A percentile compares a stretch with the other conserved stretches of the same genome.
Conservation (phyloP, 148 eudicot species). For the Camellia japonica region DNA sequence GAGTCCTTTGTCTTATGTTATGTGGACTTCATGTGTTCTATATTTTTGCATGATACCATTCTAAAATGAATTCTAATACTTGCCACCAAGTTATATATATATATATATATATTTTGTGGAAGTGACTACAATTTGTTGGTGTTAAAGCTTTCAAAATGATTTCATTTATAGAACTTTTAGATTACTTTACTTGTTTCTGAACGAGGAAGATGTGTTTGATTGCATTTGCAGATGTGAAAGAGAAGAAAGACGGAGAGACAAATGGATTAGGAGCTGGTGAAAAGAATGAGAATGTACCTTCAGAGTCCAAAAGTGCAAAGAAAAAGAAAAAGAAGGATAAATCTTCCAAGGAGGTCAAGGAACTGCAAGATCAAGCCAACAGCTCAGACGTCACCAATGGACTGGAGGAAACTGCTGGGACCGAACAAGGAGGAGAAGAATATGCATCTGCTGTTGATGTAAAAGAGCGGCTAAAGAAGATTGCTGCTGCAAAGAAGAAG, state of each 20-base stretch:
- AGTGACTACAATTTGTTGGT: too few relatives aligned
- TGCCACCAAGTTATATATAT: neutral
- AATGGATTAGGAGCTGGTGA: constrained; percentile 38
- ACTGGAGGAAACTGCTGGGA: constrained; percentile 27
- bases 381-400: constrained; percentile 27
- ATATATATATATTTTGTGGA: too few relatives aligned
- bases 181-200: too few relatives aligned
- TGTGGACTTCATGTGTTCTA: too few relatives aligned
- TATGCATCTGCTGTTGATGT: constrained; percentile 45
- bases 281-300: constrained; percentile 36
- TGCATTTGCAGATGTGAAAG: constrained; percentile 28
- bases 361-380: constrained; percentile 38
- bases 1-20: too few relatives aligned
- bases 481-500: constrained; percentile 55
- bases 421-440: constrained; percentile 33
- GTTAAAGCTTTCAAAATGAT: neutral
- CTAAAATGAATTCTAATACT: neutral
- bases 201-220: neutral
- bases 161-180: neutral
- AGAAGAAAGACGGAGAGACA: constrained; percentile 36
- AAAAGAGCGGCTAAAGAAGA: constrained; percentile 59
- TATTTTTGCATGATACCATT: neutral
- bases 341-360: constrained; percentile 43
- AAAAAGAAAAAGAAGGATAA: constrained; percentile 64
- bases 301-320: constrained; percentile 55